Evolutionary conservation across 768 basidiomycete genomes (phyloP).

Genomic region (Phlebiopsis flavidoalba): DNA sequence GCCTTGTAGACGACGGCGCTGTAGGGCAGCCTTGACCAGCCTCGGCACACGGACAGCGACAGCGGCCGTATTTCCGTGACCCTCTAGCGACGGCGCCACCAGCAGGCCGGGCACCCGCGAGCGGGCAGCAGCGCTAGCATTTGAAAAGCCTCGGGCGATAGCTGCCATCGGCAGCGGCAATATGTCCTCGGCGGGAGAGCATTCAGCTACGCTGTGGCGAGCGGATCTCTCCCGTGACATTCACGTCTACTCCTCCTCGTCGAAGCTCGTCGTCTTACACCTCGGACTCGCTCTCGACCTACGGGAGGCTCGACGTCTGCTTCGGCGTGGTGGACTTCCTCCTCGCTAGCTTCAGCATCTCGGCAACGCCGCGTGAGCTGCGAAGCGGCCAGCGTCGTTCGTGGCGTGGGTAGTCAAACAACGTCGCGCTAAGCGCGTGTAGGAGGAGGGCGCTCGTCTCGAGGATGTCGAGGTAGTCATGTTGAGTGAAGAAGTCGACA

Average conservation of each 20-base stretch:
- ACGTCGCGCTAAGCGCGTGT: conserved; percentile 19
- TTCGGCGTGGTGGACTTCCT: not conserved
- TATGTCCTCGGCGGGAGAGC: not conserved
- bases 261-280: conserved; percentile 6
- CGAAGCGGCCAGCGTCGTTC: conserved; percentile 14
- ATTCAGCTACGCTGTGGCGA: not conserved
- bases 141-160: not conserved
- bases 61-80: not conserved
- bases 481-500: conserved; percentile 20
- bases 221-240: not conserved
- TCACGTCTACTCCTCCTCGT: not conserved
- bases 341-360: conserved; percentile 4
- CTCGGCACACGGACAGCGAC: not conserved
- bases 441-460: no score
- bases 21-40: not conserved
- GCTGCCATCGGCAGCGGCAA: not conserved
- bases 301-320: not conserved
- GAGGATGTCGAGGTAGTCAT: conserved; percentile 24
- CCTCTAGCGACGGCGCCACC: not conserved
- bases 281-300: conserved; percentile 9
- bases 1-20: not conserved
- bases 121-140: not conserved
- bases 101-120: not conserved
- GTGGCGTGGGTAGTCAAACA: conserved; percentile 21
- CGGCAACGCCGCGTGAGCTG: conserved; percentile 8